Base-by-base conservation (phyloP, 805 yeast species). In the Torulaspora microellipsoides region DNA sequence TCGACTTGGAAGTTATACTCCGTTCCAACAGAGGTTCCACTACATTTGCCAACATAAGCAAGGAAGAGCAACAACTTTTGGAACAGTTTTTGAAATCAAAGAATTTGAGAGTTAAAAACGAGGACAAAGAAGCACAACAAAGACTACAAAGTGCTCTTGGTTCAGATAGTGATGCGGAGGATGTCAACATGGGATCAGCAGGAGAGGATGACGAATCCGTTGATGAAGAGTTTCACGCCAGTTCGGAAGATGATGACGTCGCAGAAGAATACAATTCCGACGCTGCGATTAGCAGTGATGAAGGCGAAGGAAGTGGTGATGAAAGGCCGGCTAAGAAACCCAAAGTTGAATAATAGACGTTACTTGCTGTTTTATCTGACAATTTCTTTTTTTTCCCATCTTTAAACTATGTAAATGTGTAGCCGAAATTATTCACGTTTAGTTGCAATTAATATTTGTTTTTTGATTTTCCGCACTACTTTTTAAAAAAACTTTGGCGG, bases 181-280 rank as follows among this genome's bases (percentile, higher is more conserved):
- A 72, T 49, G 43, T 64, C 15, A 59, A 62, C 36, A 70, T 77
- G 73, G 79, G 83, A 5, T 76, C 77, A 10, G 84, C 93, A 50
- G 95, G 91, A 2, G 95, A 81, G 44, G 95, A 85, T 47, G 85
- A 80, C 43, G 95, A 85, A 56, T 79, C 85, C 46, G 75, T 67
- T 23, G 98, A 89, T 68, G 96, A 83, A 62, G 98, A 91, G 65
- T 91, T 90, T 71, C 73, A 81, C 3, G 66, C 54, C 8, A 56
- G 64, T 36, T 59, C 65, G 17, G 76, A 66, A 25, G 75, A 67
- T 12, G 87, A 77, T 33, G 95, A 85, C 53, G 80, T 81, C 33
- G 95, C 90, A 7, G 95, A 85, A 65, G 96, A 87, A 62, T 86
- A 73, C 56, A 91, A 85, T 58, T 82, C 88, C 10, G 85, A 85